Base-by-base conservation (phyloP, 495 filamentous ascomycete species). In the Podospora pseudocomata region DNA sequence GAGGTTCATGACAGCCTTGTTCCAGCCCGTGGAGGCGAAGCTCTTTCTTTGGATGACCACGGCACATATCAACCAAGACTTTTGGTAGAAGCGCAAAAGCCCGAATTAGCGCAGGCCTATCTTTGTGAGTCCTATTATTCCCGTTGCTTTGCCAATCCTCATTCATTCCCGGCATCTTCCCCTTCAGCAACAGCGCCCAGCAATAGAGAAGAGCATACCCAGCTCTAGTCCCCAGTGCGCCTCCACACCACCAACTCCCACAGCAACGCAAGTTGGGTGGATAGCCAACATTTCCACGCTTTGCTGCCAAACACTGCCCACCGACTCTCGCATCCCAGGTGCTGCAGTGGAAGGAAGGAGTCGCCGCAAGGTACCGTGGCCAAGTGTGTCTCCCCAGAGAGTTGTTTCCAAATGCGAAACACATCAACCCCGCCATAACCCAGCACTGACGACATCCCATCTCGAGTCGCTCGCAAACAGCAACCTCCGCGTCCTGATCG, bases 371-470 rank as follows among this genome's bases (percentile, higher is more conserved):
- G 70, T 44, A 70, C 67, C 70, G 64, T 64, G 62, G 65, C 71
- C 59, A 64, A 49, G 61, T 70, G 59, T 67, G 66, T 67, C 66
- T 67, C 66, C 71, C 23, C 23, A 23, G 65, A 73, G 68, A 64
- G 62, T 68, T 72, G 69, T 49, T 64, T 65, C 71, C 72, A 71
- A 71, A 75, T 74, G 71, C 74, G 71, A 75, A 78, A 74, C 76
- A 74, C 70, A 73, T 71, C 23, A 74, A 76, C 76, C 76, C 76
- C 76, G 76, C 76, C 76, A 76, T 72, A 73, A 72, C 71, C 71
- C 72, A 70, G 71, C 69, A 73, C 71, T 75, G 73, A 78, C 74
- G 74, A 76, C 76, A 76, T 73, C 70, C 67, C 58, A 44, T 27
- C 68, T 57, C 64, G 55, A 53, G 7, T 65, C 63, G 57, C 63